Conservation (phyloP, 371 early-diverging fungal genomes). For the Rhizopus sp. region DNA sequence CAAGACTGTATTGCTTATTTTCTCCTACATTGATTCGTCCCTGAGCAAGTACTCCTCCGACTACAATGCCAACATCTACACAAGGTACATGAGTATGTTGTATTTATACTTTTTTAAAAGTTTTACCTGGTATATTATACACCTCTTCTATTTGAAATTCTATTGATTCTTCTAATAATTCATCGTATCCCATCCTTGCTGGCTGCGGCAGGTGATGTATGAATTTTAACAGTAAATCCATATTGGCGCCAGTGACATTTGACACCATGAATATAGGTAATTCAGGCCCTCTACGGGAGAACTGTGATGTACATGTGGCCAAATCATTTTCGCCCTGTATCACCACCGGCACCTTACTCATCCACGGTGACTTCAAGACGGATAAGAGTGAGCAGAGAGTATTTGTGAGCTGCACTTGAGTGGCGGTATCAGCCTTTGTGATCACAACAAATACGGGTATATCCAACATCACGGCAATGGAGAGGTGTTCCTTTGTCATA, state of each 20-base stretch:
- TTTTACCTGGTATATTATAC: slow-evolving; percentile 79
- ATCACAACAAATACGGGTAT: slow-evolving; percentile 88
- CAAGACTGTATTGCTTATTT: slow-evolving; percentile 44
- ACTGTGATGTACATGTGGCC: slow-evolving; percentile 65
- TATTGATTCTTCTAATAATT: slow-evolving; percentile 55
- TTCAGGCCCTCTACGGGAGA: slow-evolving; percentile 57
- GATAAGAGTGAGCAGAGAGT: slow-evolving; percentile 48
- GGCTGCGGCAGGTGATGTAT: slow-evolving; percentile 71
- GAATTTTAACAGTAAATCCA: slow-evolving; percentile 72
- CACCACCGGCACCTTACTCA: slow-evolving; percentile 82
- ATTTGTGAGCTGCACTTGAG: slow-evolving; percentile 74
- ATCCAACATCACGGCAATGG: slow-evolving; percentile 76
- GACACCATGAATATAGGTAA: slow-evolving; percentile 86
- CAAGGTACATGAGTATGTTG: background rate
- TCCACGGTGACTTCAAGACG: slow-evolving; percentile 72
- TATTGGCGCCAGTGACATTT: slow-evolving; percentile 86
- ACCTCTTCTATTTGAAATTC: slow-evolving; percentile 89
- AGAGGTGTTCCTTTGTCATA: slow-evolving; percentile 92
- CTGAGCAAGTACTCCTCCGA: slow-evolving; percentile 57
- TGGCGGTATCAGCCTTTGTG: slow-evolving; percentile 90
- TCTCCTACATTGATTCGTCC: slow-evolving; percentile 46
- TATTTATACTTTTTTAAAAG: background rate
- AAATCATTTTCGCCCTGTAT: slow-evolving; percentile 73
- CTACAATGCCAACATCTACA: slow-evolving; percentile 56
- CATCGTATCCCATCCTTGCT: slow-evolving; percentile 29